These are phyloP conservation scores for Onygenales sp. DNA, from an alignment of 2,329 filamentous ascomycete genomes.

Conservation along the genomic window DNA sequence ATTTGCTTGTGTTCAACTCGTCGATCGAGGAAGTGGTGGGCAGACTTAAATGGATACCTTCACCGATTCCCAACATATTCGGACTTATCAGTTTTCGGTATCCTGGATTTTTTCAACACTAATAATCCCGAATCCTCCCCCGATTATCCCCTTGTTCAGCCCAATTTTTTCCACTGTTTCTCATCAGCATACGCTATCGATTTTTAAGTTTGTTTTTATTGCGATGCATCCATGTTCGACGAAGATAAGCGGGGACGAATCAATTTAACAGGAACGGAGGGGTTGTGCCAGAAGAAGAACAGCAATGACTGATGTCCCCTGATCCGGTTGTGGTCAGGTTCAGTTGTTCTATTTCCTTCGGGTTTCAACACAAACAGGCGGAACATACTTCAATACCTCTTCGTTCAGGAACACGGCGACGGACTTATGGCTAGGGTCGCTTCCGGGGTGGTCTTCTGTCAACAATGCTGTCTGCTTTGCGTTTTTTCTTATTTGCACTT, in stretches of 20 bases:
- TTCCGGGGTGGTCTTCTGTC: constrained; percentile 38
- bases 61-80: constrained; percentile 8
- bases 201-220: constrained; percentile 9
- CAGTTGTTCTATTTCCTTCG: neutral
- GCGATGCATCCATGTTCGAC: constrained; percentile 14
- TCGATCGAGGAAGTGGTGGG: neutral
- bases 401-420: constrained; percentile 26
- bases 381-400: constrained; percentile 2
- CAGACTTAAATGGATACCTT: constrained; percentile 10
- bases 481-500: neutral
- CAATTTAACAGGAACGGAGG: neutral
- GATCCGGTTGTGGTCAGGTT: constrained; percentile 1
- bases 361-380: constrained; percentile 19
- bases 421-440: constrained; percentile 37
- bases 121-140: constrained; percentile 8
- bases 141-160: constrained; percentile 7
- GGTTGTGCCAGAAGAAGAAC: neutral
- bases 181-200: constrained; percentile 1
- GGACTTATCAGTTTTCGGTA: constrained; percentile 5
- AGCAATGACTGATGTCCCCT: constrained; percentile 16
- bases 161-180: constrained; percentile 6
- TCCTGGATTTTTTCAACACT: constrained; percentile 8
- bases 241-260: constrained; percentile 1
- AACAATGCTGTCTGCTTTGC: constrained; percentile 17
- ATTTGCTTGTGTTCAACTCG: constrained; percentile 2